Percentiles rank a stretch among this genome's conserved stretches.
phyloP scores from a whole-genome alignment of 2,329 filamentous ascomycete genomes.

The Aspergillus unguis region DNA sequence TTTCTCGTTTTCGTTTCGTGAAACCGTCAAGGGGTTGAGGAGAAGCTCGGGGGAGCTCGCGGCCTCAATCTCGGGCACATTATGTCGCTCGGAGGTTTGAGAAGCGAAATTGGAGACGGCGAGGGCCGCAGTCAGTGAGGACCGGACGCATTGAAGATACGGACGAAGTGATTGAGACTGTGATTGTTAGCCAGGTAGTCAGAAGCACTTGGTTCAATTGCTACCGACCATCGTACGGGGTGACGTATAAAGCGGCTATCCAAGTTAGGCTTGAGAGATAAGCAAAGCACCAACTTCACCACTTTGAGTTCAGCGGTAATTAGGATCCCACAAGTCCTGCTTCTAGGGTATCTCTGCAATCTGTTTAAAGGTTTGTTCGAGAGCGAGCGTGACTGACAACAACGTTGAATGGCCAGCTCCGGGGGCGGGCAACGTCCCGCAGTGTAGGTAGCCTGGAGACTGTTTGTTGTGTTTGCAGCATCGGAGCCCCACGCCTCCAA shows the following conservation, averaged over 20 bases:
- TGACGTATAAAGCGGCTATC: constrained; percentile 16
- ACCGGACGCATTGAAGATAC: constrained; percentile 93
- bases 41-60: constrained; percentile 89
- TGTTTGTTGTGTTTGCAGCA: constrained; percentile 20
- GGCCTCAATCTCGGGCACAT: constrained; percentile 96
- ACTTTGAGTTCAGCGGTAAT: neutral
- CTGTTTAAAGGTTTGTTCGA: neutral
- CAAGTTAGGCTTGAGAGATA: neutral
- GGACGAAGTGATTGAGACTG: constrained; percentile 95
- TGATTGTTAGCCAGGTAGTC: constrained; percentile 14
- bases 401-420: constrained; percentile 8
- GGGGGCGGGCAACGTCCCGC: constrained; percentile 13
- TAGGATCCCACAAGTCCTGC: constrained; percentile 2
- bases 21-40: constrained; percentile 82
- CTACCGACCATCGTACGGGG: constrained; percentile 29
- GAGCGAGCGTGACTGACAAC: neutral
- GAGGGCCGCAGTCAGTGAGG: constrained; percentile 87
- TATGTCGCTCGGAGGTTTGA: constrained; percentile 93
- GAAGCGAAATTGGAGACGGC: constrained; percentile 96
- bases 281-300: constrained; percentile 7
- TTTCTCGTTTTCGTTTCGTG: constrained; percentile 94
- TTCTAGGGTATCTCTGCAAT: constrained; percentile 3
- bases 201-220: neutral
- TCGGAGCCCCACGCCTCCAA: constrained; percentile 21
- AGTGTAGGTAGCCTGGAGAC: constrained; percentile 13